phyloP scores from a whole-genome alignment of 306 rosid genomes.

The Quercus robur region DNA sequence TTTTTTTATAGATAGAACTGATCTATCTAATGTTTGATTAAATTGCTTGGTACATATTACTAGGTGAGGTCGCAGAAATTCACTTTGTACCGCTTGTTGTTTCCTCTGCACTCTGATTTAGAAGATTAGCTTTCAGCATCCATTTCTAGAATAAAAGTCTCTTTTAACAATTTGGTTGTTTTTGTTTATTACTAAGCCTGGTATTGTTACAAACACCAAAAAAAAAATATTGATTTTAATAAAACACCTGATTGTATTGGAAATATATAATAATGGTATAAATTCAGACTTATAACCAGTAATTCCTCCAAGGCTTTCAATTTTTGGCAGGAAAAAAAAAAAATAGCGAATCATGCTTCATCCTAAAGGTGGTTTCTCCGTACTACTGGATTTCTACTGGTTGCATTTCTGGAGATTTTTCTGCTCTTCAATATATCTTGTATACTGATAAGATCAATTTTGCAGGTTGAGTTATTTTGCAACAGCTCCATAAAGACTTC shows the following conservation, averaged over 20 bases:
- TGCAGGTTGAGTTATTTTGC: constrained; percentile 83
- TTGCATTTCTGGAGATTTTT: constrained; percentile 1
- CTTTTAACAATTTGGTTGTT: background rate
- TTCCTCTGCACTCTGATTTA: too few relatives aligned
- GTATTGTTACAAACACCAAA: background rate
- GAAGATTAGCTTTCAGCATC: too few relatives aligned
- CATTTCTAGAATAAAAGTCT: background rate
- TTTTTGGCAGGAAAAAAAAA: background rate
- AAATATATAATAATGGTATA: background rate
- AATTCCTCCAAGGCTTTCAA: background rate
- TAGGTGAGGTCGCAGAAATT: too few relatives aligned
- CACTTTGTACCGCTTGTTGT: too few relatives aligned
- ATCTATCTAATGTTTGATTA: too few relatives aligned
- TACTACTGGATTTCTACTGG: background rate
- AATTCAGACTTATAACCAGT: background rate
- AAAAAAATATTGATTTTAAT: background rate
- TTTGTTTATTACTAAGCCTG: background rate
- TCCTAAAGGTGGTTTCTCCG: constrained; percentile 3
- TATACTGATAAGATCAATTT: constrained; percentile 16
- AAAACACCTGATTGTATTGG: background rate
- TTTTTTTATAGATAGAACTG: too few relatives aligned
- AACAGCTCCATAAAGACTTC: constrained; percentile 70
- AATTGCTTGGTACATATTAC: too few relatives aligned
- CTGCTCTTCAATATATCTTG: constrained; percentile 13
- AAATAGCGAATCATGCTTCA: background rate